These are phyloP conservation scores for Solanum sparsipilum DNA, from an alignment of 257 asterid genomes.

Conservation along the genomic window DNA sequence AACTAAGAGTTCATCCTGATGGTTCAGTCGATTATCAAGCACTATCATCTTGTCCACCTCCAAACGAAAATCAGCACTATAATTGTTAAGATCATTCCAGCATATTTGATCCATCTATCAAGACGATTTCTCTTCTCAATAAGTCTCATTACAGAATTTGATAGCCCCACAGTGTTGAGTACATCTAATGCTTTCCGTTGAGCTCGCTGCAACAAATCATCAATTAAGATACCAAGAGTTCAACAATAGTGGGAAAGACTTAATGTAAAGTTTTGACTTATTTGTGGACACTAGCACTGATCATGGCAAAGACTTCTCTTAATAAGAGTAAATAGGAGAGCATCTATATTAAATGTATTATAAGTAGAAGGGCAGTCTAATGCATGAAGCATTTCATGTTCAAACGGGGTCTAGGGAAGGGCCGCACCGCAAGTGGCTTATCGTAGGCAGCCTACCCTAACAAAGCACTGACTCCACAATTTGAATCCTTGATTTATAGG, in stretches of 20 bases:
- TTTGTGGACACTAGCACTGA: not conserved
- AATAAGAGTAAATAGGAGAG: not conserved
- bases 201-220: not conserved
- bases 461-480: not conserved
- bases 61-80: slow-evolving; percentile 39
- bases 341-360: not conserved
- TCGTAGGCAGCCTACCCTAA: not conserved
- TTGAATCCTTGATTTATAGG: not conserved
- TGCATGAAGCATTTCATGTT: not conserved
- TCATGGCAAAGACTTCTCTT: not conserved
- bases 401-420: not conserved
- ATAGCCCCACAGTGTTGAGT: slow-evolving; percentile 75
- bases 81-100: slow-evolving; percentile 58
- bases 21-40: not conserved
- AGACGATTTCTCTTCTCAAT: slow-evolving; percentile 79
- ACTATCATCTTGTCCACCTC: slow-evolving; percentile 52
- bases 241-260: not conserved
- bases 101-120: slow-evolving; percentile 82
- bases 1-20: not conserved
- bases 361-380: not conserved
- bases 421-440: not conserved
- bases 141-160: slow-evolving; percentile 69
- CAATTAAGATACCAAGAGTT: not conserved
- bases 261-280: not conserved
- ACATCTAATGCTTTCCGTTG: not conserved